These are phyloP conservation scores for Pseudocohnilembus persalinus DNA, from an alignment of 169 alveolate species.

Conservation along the genomic window DNA sequence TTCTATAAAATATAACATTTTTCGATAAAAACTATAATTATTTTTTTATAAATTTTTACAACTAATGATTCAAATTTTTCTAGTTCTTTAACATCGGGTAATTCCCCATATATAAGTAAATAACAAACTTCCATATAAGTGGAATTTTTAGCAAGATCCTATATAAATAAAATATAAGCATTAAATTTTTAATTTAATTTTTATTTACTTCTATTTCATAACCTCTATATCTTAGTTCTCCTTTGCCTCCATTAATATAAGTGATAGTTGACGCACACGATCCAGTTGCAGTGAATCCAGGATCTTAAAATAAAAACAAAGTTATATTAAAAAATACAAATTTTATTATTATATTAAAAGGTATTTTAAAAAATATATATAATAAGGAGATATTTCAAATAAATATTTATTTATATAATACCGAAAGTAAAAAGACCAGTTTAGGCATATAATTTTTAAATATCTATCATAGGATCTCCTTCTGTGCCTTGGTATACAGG, in stretches of 20 bases:
- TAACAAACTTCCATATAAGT: slow-evolving; percentile 77
- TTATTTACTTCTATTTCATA: slow-evolving; percentile 42
- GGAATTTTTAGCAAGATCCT: slow-evolving; percentile 68
- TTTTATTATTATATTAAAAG: too few species aligned
- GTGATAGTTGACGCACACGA: slow-evolving; percentile 74
- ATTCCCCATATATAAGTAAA: slow-evolving; percentile 79
- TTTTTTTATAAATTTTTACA: neutral
- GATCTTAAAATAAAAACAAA: slow-evolving; percentile 37
- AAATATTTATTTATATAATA: too few species aligned
- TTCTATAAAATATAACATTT: neutral
- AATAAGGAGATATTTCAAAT: too few species aligned
- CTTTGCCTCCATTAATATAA: slow-evolving; percentile 86
- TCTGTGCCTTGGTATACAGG: slow-evolving; percentile 60
- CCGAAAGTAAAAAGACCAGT: slow-evolving; percentile 63
- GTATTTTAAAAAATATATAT: too few species aligned
- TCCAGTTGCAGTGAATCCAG: slow-evolving; percentile 81
- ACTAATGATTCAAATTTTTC: slow-evolving; percentile 63
- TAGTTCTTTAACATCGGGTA: slow-evolving; percentile 63
- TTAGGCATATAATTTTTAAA: slow-evolving; percentile 47
- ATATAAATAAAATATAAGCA: slow-evolving; percentile 15
- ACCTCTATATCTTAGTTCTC: slow-evolving; percentile 84
- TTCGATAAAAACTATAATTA: neutral
- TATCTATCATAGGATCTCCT: slow-evolving; percentile 77
- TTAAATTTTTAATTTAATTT: too few species aligned
- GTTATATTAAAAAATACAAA: too few species aligned